Evolutionary conservation across 495 filamentous ascomycete species (phyloP).

Genomic region (Podospora conica): DNA sequence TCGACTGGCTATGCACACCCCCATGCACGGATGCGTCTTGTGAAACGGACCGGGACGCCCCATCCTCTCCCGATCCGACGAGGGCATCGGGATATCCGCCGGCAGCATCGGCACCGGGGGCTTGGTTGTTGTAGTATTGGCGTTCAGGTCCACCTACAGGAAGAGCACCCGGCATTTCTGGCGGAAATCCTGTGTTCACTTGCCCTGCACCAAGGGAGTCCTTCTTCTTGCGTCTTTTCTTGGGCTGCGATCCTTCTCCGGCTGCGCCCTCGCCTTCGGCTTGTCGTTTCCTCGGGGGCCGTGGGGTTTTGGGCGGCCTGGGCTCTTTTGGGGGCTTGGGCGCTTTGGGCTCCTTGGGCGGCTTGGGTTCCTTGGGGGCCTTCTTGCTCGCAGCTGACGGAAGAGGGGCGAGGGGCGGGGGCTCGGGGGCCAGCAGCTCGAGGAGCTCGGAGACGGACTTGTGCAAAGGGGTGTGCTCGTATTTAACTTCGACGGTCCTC

Average conservation of each 20-base stretch:
- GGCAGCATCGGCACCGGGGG: neutral
- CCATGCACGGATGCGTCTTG: constrained; percentile 3
- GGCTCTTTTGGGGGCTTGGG: constrained; percentile 32
- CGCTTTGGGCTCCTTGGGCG: constrained; percentile 52
- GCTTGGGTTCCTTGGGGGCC: constrained; percentile 33
- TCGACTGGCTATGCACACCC: constrained; percentile 12
- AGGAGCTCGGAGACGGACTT: constrained; percentile 39
- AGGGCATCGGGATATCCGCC: neutral
- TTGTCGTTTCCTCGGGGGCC: constrained; percentile 54
- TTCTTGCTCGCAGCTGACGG: constrained; percentile 14
- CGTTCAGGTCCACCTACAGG: constrained; percentile 19
- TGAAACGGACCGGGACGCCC: constrained; percentile 8
- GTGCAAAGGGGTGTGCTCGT: constrained; percentile 43
- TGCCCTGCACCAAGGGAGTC: constrained; percentile 8
- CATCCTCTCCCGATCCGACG: neutral
- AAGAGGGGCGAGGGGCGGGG: constrained; percentile 20
- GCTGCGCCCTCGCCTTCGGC: constrained; percentile 43
- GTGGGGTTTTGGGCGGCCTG: constrained; percentile 38
- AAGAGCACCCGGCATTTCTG: constrained; percentile 25
- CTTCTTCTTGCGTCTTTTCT: constrained; percentile 30
- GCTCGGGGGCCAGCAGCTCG: constrained; percentile 28
- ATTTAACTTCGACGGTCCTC: constrained; percentile 38
- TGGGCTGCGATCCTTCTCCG: constrained; percentile 18
- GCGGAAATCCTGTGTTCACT: constrained; percentile 13
- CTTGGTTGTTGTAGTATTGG: constrained; percentile 14